Conservation (phyloP, 2,329 filamentous ascomycete species). For the Paracorniculantispora psalliotae region DNA sequence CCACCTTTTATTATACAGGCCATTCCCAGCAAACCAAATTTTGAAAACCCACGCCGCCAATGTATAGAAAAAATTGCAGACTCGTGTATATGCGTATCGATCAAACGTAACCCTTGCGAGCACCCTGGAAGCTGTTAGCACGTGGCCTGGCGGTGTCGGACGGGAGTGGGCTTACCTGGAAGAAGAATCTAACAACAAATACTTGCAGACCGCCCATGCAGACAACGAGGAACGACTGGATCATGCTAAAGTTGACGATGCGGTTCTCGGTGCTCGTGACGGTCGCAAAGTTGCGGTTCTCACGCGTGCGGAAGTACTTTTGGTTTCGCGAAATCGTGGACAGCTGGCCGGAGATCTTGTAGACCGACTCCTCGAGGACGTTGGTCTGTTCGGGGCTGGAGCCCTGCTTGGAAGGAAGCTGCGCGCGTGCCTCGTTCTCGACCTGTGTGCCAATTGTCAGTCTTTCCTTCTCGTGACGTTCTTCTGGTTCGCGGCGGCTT, state of each 20-base stretch:
- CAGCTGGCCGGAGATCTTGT: conserved; percentile 88
- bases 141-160: background rate
- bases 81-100: conserved; percentile 20
- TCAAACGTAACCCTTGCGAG: conserved; percentile 65
- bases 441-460: conserved; percentile 50
- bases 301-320: conserved; percentile 97
- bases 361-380: conserved; percentile 85
- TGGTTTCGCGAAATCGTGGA: conserved; percentile 95
- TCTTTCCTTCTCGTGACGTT: background rate
- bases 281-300: conserved; percentile 98
- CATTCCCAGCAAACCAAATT: conserved; percentile 23
- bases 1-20: conserved; percentile 25
- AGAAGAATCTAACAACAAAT: conserved; percentile 97
- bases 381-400: conserved; percentile 84
- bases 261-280: conserved; percentile 91
- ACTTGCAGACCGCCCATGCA: conserved; percentile 96
- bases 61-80: conserved; percentile 22
- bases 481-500: conserved; percentile 29
- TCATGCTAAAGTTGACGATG: conserved; percentile 95
- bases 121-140: conserved; percentile 41
- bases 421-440: conserved; percentile 80
- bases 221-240: conserved; percentile 87
- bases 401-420: conserved; percentile 83
- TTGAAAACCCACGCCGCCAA: conserved; percentile 27
- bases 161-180: conserved; percentile 59